Base-by-base conservation (phyloP, 2,329 filamentous ascomycete genomes). In the Plenodomus tracheiphilus region DNA sequence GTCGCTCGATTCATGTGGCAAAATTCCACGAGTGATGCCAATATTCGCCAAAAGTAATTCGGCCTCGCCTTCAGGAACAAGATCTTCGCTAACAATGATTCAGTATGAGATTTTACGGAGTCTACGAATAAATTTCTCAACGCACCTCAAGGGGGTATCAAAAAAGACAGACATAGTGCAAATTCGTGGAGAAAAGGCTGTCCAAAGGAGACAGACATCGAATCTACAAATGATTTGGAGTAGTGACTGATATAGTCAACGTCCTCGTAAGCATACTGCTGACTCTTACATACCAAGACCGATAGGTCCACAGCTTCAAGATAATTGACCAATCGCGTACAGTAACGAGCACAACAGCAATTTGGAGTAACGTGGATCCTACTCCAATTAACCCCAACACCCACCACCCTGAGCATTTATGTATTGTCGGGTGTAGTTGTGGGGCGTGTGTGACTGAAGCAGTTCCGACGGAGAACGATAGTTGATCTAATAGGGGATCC, bases 1-100 rank as follows among this genome's bases (percentile, higher is more conserved):
- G 49, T 81, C 77, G 17, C 63, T 63, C 39, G 64, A 73, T 44
- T 82, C 76, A 36, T 40, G 19, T 18, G 51, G 17, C 28, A 50
- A 38, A 77, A 77, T 22, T 18, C 61, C 60, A 10, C 59, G 45
- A 34, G 49, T 56, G 37, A 67, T 51, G 3, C 64, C 61, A 43
- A 67, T 61, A 16, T 47, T 57, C 11, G 48, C 45, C 15, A 67
- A 41, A 10, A 61, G 51, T 19, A 53, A 21, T 40, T 67, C 62
- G 30, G 53, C 61, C 17, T 66, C 61, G 8, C 60, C 61, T 46
- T 58, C 57, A 13, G 58, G 40, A 19, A 66, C 54, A 17, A 57
- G 54, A 35, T 61, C 49, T n/a, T 65, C 56, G 32, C 64, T 67
- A 47, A 13, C 28, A 2, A 16, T 2, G 15, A 5, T 38, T 56